Evolutionary conservation across 176 grass and related monocot genomes (phyloP).

Genomic region (Musa acuminata): DNA sequence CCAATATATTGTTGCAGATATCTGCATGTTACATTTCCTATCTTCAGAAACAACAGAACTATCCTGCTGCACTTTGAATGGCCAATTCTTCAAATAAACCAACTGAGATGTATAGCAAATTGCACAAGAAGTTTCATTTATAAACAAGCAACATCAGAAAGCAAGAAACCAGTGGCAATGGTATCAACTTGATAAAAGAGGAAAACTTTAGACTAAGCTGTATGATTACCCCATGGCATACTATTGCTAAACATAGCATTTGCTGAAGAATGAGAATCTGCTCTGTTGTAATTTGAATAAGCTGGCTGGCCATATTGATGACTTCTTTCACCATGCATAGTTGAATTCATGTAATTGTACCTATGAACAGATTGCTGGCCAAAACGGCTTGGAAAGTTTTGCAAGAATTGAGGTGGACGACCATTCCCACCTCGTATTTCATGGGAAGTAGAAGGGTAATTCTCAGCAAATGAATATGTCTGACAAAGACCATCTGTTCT

Average conservation of each 20-base stretch:
- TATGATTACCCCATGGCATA: conserved; percentile 65
- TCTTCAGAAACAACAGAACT: too few species aligned
- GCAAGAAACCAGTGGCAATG: background rate
- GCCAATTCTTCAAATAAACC: background rate
- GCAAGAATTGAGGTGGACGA: conserved; percentile 16
- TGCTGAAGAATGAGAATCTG: conserved; percentile 40
- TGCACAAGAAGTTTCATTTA: background rate
- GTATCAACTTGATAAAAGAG: background rate
- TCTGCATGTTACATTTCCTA: too few species aligned
- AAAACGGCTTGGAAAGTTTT: conserved; percentile 30
- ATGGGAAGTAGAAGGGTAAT: conserved; percentile 27
- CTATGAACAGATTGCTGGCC: conserved; percentile 53
- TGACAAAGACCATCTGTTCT: conserved; percentile 38
- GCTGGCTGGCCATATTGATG: conserved; percentile 41
- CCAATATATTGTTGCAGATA: too few species aligned
- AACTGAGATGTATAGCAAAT: background rate
- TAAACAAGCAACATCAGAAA: too few species aligned
- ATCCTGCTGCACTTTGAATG: background rate
- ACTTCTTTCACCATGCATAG: conserved; percentile 32
- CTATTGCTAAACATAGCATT: conserved; percentile 37
- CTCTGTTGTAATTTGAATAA: conserved; percentile 44
- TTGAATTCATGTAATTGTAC: conserved; percentile 42
- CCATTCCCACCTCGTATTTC: conserved; percentile 16
- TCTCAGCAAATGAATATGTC: conserved; percentile 34
- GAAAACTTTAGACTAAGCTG: conserved; percentile 14